phyloP scores from a whole-genome alignment of 176 grass and related monocot species.

The Oryza glumipatula region DNA sequence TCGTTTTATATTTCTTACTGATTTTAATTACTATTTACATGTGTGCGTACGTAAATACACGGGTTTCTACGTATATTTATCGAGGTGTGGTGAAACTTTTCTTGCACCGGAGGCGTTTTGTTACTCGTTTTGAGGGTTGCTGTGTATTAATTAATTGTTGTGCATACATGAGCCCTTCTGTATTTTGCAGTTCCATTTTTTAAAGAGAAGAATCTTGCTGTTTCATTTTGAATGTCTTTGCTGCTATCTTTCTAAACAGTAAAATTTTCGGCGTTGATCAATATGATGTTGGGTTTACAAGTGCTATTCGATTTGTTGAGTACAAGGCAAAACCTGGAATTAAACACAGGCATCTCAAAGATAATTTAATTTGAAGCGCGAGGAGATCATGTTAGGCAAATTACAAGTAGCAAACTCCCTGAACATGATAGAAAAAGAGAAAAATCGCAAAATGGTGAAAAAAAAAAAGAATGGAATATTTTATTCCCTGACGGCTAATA shows the following conservation, averaged over 20 bases:
- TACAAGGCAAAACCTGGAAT: not conserved
- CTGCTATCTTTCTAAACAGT: not conserved
- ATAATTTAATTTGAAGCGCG: too few species aligned
- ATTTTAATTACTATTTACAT: not conserved
- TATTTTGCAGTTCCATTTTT: slow-evolving; percentile 20
- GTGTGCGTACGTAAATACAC: not conserved
- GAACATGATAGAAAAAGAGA: not conserved
- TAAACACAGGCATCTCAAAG: not conserved
- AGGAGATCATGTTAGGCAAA: not conserved
- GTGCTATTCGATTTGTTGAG: not conserved
- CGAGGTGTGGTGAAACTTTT: slow-evolving; percentile 21
- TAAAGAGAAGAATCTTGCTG: not conserved
- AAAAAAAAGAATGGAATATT: not conserved
- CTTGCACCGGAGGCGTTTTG: slow-evolving; percentile 11
- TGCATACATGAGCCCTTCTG: not conserved
- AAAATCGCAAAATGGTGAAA: not conserved
- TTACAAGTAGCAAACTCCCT: too few species aligned
- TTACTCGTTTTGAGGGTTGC: not conserved
- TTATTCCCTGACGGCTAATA: too few species aligned
- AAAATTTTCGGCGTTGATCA: not conserved
- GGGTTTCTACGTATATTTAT: not conserved
- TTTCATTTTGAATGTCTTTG: not conserved
- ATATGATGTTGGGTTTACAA: not conserved
- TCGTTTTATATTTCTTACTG: too few species aligned
- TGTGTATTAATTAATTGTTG: slow-evolving; percentile 13